Base-by-base conservation (phyloP, 371 early-diverging fungal species). In the Syncephalastrum monosporum region DNA sequence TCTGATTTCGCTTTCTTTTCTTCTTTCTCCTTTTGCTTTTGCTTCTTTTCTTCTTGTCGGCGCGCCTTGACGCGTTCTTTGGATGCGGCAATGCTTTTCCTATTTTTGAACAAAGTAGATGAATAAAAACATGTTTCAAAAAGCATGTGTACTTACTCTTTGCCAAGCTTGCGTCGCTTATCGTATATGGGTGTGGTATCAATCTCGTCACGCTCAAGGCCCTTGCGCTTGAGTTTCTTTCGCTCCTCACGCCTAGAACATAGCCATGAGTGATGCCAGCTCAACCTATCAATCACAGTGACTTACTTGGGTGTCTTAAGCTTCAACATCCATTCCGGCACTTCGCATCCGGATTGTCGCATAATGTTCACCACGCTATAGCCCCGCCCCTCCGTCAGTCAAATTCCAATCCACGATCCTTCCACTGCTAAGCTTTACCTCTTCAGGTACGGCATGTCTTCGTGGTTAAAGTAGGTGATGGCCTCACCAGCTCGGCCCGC, bases 281-380 rank as follows among this genome's bases (percentile, higher is more conserved):
- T 47, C 7, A 5, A 42, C 42, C n/a, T 13, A 44, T 24, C 8
- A 23, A 7, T 49, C 25, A 4, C 21, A 13, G 10, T 0, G 15
- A 49, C 50, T 53, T 75, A 83, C 84, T 72, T 85, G 60, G 90
- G 83, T 50, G 86, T 90, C 63, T 91, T 90, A 56, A 98, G 71
- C 48, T 82, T 60, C 59, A 97, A 67, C 97, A 98, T 96, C 97
- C 97, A 98, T 38, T 97, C 96, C 23, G 96, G 94, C 2, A 98
- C 91, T 8, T 96, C 91, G 69, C 97, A 96, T 3, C 97, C 98
- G 23, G 93, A 92, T 61, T 91, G 89, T 50, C 84, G 82, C 96
- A 98, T 96, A 5, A 98, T 97, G 69, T 97, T 97, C 38, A 93
- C 98, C 56, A 98, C 87, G 55, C 87, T 84, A 60, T 5, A 33